phyloP scores from a whole-genome alignment of 768 basidiomycete genomes.

The Lepiota venenata region DNA sequence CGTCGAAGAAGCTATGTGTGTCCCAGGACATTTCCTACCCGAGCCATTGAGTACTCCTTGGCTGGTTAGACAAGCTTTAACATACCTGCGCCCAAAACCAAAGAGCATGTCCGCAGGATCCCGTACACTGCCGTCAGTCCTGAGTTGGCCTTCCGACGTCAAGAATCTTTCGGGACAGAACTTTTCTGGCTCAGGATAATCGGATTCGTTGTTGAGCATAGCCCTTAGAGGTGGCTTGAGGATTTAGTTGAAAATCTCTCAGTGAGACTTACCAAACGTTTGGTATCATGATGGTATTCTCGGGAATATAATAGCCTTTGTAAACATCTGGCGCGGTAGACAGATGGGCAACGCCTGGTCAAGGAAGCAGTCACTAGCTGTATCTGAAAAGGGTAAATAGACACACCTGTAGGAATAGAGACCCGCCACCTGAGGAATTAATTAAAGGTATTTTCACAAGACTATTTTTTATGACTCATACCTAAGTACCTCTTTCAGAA shows the following conservation, averaged over 20 bases:
- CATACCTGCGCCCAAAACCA: slow-evolving; percentile 38
- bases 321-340: slow-evolving; percentile 40
- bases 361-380: background rate
- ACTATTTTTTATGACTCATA: background rate
- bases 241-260: too few species aligned
- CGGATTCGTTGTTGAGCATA: slow-evolving; percentile 29
- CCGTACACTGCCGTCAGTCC: slow-evolving; percentile 11
- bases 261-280: slow-evolving; percentile 27
- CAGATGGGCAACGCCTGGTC: slow-evolving; percentile 28
- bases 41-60: background rate
- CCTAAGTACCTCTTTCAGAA: slow-evolving; percentile 20
- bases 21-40: slow-evolving; percentile 33
- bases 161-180: slow-evolving; percentile 49
- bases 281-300: slow-evolving; percentile 32
- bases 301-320: slow-evolving; percentile 41
- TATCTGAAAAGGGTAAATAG: background rate
- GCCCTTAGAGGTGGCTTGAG: slow-evolving; percentile 18
- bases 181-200: slow-evolving; percentile 28
- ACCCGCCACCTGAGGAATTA: too few species aligned
- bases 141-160: slow-evolving; percentile 23
- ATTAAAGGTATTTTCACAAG: too few species aligned
- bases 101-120: slow-evolving; percentile 35
- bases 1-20: slow-evolving; percentile 24
- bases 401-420: too few species aligned
- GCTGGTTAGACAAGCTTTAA: background rate